Percentiles rank a stretch among this genome's conserved stretches.
These are phyloP conservation scores for Cephalotrichum gorgonifer DNA, from an alignment of 2,329 filamentous ascomycete genomes.

Conservation along the genomic window DNA sequence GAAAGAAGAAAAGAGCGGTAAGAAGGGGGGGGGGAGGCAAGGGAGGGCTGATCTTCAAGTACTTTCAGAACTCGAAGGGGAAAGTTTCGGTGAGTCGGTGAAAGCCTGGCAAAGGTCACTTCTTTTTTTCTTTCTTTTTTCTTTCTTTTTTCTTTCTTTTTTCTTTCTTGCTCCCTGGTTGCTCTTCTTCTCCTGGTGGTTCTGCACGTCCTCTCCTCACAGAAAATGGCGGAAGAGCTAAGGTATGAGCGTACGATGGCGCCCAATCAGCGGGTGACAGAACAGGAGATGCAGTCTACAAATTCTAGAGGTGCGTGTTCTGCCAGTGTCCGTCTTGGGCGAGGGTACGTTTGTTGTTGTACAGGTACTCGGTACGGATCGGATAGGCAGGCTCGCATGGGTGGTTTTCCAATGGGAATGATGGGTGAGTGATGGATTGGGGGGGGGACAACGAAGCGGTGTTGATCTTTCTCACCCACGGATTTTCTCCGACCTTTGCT, in stretches of 20 bases:
- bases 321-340: no score
- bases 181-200: not conserved
- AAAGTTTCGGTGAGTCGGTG: constrained; percentile 6
- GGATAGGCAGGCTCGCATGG: not conserved
- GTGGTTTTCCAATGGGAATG: not conserved
- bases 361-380: no score
- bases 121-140: no score
- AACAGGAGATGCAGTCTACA: not conserved
- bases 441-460: not conserved
- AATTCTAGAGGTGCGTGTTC: not conserved
- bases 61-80: not conserved
- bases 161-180: not conserved
- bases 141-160: no score
- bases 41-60: constrained; percentile 3
- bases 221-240: no score
- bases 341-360: not conserved
- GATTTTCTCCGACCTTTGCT: not conserved
- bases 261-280: constrained; percentile 2
- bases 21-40: not conserved
- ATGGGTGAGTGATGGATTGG: not conserved
- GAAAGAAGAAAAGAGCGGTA: constrained; percentile 6
- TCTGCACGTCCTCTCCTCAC: no score
- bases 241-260: constrained; percentile 1
- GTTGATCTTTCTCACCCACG: not conserved
- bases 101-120: constrained; percentile 2